These are phyloP conservation scores for Pythium biforme DNA, from an alignment of 352 stramenopile genomes.

Conservation along the genomic window DNA sequence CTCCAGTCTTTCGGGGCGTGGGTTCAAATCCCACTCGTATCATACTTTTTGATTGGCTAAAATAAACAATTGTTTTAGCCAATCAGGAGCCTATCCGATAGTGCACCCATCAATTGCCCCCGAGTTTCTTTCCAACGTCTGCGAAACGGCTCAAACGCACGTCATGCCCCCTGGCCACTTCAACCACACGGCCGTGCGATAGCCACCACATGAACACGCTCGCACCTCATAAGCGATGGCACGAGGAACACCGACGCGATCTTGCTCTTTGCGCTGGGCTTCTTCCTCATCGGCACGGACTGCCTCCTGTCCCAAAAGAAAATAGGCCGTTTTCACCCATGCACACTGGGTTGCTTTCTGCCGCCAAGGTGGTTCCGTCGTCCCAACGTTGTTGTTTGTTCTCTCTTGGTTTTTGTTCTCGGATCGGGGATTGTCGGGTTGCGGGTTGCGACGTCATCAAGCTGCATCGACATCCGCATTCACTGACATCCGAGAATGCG, in stretches of 20 bases:
- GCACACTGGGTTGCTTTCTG: not conserved
- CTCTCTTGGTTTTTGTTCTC: conserved; percentile 10
- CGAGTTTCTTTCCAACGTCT: not conserved
- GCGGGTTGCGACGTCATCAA: not conserved
- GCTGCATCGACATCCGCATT: conserved; percentile 8
- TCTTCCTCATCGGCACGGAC: too few species aligned
- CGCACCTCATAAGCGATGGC: too few species aligned
- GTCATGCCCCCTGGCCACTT: conserved; percentile 3
- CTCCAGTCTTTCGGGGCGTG: conserved; percentile 30
- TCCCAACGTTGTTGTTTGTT: conserved; percentile 3
- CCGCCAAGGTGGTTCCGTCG: not conserved
- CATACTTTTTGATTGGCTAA: conserved; percentile 22
- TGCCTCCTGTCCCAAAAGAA: not conserved
- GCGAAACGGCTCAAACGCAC: not conserved
- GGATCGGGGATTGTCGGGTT: not conserved
- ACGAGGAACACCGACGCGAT: too few species aligned
- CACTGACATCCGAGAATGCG: not conserved
- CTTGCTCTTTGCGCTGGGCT: too few species aligned
- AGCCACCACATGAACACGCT: not conserved
- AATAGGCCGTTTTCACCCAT: not conserved
- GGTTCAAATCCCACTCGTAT: conserved; percentile 33
- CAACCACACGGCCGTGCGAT: not conserved
- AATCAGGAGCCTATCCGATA: not conserved
- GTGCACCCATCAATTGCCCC: not conserved
- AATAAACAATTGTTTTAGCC: not conserved